These are phyloP conservation scores for Copromyces sp. DNA, from an alignment of 495 filamentous ascomycete species.

Conservation along the genomic window DNA sequence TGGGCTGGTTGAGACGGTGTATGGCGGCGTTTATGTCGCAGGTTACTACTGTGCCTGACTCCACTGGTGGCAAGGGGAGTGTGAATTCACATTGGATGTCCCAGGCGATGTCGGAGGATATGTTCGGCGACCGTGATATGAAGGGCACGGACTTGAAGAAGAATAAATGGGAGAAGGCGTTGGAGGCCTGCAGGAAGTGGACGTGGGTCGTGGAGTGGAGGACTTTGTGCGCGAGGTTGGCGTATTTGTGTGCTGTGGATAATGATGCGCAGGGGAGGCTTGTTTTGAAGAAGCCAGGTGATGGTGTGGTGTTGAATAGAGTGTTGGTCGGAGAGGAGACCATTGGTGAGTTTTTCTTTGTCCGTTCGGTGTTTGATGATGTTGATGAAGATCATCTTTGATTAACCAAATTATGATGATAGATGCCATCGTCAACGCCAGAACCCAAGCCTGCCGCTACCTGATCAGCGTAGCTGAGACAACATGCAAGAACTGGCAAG, in stretches of 20 bases:
- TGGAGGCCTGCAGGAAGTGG: not conserved
- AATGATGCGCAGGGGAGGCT: not conserved
- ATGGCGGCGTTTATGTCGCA: not conserved
- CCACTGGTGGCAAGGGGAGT: not conserved
- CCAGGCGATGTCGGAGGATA: not conserved
- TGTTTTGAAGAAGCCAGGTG: constrained; percentile 4
- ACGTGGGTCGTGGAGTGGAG: constrained; percentile 1
- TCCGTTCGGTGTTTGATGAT: not conserved
- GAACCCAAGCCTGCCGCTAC: not conserved
- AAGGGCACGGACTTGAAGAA: not conserved
- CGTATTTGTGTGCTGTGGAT: constrained; percentile 5
- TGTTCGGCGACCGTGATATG: not conserved
- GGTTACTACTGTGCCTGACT: not conserved
- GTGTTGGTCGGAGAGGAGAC: not conserved
- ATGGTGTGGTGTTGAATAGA: not conserved
- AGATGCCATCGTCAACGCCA: constrained; percentile 2
- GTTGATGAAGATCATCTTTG: not conserved
- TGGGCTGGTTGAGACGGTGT: not conserved
- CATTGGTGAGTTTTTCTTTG: not conserved
- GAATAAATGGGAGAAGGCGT: constrained; percentile 1
- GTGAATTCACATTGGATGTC: not conserved
- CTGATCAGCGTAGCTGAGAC: not conserved
- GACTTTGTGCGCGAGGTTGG: not conserved
- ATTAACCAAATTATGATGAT: not conserved
- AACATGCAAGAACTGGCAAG: not conserved